Evolutionary conservation across 495 filamentous ascomycete species (phyloP).

Genomic region (Podospora pseudocomata): DNA sequence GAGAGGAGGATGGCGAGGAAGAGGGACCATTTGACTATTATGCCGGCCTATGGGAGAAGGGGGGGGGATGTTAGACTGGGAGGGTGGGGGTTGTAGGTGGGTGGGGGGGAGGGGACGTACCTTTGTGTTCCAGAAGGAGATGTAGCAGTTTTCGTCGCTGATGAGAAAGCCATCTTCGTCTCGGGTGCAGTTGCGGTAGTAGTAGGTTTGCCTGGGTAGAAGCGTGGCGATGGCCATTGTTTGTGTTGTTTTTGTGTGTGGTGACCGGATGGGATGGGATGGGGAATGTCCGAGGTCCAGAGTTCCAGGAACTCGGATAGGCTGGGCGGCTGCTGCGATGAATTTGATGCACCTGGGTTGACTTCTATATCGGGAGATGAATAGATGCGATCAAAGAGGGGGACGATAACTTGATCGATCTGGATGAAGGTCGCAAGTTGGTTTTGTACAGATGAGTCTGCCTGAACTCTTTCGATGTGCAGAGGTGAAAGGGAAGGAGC

Average conservation of each 20-base stretch:
- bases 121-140: constrained; percentile 47
- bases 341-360: neutral
- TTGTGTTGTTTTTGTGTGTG: constrained; percentile 7
- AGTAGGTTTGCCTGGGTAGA: constrained; percentile 11
- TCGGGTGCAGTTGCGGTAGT: constrained; percentile 17
- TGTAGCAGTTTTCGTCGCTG: constrained; percentile 34
- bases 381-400: neutral
- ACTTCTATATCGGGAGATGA: neutral
- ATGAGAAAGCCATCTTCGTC: constrained; percentile 28
- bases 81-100: neutral
- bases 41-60: constrained; percentile 43
- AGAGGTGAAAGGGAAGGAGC: neutral
- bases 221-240: constrained; percentile 11
- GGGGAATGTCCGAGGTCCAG: neutral
- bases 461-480: neutral
- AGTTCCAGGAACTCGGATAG: neutral
- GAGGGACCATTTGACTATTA: constrained; percentile 65
- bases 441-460: neutral
- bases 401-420: neutral
- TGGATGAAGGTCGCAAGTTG: neutral
- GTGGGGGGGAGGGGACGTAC: constrained; percentile 14
- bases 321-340: neutral
- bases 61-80: too few species aligned
- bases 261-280: neutral
- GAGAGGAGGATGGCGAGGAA: constrained; percentile 54